These are phyloP conservation scores for Zygoascus meyerae DNA, from an alignment of 1,139 yeast genomes.

Conservation along the genomic window DNA sequence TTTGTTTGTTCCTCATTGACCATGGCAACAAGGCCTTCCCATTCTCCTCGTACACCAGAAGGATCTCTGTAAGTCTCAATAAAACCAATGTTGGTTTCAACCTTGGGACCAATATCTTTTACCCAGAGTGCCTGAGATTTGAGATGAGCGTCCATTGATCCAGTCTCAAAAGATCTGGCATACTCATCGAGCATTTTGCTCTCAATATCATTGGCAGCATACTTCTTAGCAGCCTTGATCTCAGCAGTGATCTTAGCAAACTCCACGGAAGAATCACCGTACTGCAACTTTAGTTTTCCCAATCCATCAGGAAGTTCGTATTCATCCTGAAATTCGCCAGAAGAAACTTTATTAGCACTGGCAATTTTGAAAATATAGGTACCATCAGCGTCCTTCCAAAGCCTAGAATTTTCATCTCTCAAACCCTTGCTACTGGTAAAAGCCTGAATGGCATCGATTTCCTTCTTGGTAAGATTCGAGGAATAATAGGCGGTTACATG, in stretches of 20 bases:
- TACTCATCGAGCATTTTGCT: constrained; percentile 57
- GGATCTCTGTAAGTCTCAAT: constrained; percentile 92
- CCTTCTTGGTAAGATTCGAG: constrained; percentile 48
- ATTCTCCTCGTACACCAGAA: constrained; percentile 86
- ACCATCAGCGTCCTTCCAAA: constrained; percentile 37
- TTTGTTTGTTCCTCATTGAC: constrained; percentile 82
- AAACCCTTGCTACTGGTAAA: constrained; percentile 57
- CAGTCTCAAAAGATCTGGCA: constrained; percentile 66
- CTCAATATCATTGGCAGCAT: constrained; percentile 72
- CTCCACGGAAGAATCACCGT: constrained; percentile 69
- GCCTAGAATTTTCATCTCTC: constrained; percentile 79
- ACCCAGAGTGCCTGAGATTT: constrained; percentile 85
- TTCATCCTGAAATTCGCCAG: constrained; percentile 20
- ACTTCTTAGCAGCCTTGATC: constrained; percentile 50
- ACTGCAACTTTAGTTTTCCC: constrained; percentile 48
- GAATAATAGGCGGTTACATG: constrained; percentile 71
- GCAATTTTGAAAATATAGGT: constrained; percentile 28
- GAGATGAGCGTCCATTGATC: constrained; percentile 81
- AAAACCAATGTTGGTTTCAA: constrained; percentile 83
- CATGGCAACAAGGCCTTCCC: constrained; percentile 93
- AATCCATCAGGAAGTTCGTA: constrained; percentile 23
- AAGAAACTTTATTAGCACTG: constrained; percentile 26
- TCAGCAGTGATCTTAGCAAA: constrained; percentile 54
- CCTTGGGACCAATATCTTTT: constrained; percentile 73
- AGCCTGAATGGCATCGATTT: constrained; percentile 59